These are phyloP conservation scores for Davidsoniella neocaledoniae DNA, from an alignment of 2,329 filamentous ascomycete genomes.

Conservation along the genomic window DNA sequence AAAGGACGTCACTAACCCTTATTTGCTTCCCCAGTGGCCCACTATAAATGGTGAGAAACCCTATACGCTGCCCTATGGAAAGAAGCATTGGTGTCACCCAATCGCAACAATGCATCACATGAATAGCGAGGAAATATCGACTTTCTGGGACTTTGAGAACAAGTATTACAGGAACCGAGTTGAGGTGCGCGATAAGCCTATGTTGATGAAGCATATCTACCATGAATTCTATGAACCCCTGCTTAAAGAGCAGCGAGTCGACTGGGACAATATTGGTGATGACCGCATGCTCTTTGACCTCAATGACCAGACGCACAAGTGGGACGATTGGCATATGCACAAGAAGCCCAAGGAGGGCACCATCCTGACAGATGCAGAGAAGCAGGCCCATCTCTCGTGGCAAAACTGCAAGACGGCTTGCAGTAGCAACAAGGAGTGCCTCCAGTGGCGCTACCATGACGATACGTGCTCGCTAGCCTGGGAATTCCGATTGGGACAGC, in stretches of 20 bases:
- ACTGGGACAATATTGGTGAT: constrained; percentile 39
- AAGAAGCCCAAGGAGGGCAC: constrained; percentile 20
- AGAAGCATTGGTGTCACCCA: constrained; percentile 37
- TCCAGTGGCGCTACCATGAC: constrained; percentile 26
- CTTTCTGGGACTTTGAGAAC: constrained; percentile 35
- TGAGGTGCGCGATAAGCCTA: constrained; percentile 15
- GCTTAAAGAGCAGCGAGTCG: constrained; percentile 22
- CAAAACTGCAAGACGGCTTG: constrained; percentile 30
- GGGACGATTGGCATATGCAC: constrained; percentile 15
- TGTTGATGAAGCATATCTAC: constrained; percentile 32
- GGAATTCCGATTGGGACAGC: constrained; percentile 24
- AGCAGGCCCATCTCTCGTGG: constrained; percentile 25
- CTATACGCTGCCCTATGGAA: constrained; percentile 29
- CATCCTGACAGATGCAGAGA: constrained; percentile 22
- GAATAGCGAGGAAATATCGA: constrained; percentile 30
- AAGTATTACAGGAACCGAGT: constrained; percentile 19
- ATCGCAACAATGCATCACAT: constrained; percentile 40
- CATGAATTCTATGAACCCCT: constrained; percentile 26
- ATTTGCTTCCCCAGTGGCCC: constrained; percentile 24
- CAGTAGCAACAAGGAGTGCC: constrained; percentile 21
- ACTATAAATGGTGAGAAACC: constrained; percentile 40
- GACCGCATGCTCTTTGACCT: constrained; percentile 26
- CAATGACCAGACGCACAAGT: constrained; percentile 18
- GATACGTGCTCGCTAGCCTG: constrained; percentile 22
- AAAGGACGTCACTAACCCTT: not conserved